Evolutionary conservation across 768 basidiomycete genomes (phyloP).

Genomic region (Pleurotus tuoliensis): DNA sequence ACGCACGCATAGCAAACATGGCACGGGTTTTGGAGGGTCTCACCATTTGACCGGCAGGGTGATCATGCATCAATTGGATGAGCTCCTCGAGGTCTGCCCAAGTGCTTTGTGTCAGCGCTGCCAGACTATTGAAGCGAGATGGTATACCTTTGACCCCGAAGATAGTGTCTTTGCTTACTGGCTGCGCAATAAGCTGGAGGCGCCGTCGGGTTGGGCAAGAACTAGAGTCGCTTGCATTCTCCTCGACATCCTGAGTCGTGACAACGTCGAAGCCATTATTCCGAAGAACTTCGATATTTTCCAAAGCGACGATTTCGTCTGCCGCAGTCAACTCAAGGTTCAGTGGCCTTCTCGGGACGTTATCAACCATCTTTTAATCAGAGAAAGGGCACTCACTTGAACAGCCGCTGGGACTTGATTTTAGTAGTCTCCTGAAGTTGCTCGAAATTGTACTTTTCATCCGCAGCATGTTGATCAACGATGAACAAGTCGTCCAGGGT

Average conservation of each 20-base stretch:
- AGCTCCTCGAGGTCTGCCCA: conserved; percentile 86
- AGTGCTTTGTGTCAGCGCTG: conserved; percentile 5
- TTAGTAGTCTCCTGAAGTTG: conserved; percentile 85
- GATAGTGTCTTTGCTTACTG: conserved; percentile 85
- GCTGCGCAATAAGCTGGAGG: conserved; percentile 74
- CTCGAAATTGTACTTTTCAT: conserved; percentile 99
- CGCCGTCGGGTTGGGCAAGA: conserved; percentile 28
- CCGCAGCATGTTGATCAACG: conserved; percentile 94
- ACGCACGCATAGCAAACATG: conserved; percentile 97
- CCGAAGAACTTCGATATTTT: conserved; percentile 79
- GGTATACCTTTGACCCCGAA: conserved; percentile 81
- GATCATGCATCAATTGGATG: conserved; percentile 78
- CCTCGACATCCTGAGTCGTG: conserved; percentile 43
- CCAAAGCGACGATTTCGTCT: conserved; percentile 83
- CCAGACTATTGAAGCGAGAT: neutral
- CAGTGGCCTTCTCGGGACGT: conserved; percentile 54
- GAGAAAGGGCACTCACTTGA: conserved; percentile 51
- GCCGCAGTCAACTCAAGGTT: conserved; percentile 80
- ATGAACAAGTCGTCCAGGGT: conserved; percentile 89
- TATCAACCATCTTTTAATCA: conserved; percentile 3
- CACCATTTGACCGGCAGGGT: conserved; percentile 76
- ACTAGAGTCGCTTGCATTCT: conserved; percentile 13
- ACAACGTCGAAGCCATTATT: conserved; percentile 89
- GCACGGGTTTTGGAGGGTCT: conserved; percentile 88
- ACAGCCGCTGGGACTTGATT: conserved; percentile 81